Evolutionary conservation across 208 protist species (phyloP).

Genomic region (Blastocrithidia nonstop): DNA sequence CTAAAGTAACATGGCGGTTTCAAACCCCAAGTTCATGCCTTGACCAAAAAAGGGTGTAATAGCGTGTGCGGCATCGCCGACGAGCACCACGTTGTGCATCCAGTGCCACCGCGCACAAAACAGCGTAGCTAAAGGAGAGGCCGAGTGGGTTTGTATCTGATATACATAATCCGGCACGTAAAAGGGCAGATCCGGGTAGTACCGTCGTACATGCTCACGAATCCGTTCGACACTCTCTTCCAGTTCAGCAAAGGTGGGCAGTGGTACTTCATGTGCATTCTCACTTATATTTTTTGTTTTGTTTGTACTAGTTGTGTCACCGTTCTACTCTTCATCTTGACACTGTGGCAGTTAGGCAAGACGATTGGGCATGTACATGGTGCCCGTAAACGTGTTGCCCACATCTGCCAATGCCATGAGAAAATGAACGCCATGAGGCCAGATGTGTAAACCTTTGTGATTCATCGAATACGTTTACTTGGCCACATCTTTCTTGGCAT

Average conservation of each 20-base stretch:
- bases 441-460: not conserved
- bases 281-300: not conserved
- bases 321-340: not conserved
- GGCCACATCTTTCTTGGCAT: not conserved
- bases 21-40: not conserved
- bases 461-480: constrained; percentile 1
- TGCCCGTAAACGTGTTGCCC: not conserved
- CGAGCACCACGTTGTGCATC: not conserved
- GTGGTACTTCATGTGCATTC: not conserved
- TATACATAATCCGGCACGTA: not conserved
- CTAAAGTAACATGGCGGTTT: not conserved
- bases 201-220: not conserved
- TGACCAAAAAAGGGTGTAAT: constrained; percentile 1
- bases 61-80: not conserved
- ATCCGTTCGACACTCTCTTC: not conserved
- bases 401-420: not conserved
- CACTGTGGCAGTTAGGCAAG: not conserved
- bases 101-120: not conserved
- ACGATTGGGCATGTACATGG: constrained; percentile 1
- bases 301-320: not conserved
- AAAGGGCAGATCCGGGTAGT: not conserved
- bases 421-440: not conserved
- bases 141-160: not conserved
- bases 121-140: not conserved
- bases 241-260: not conserved